Evolutionary conservation across 225 moss, liverwort and hornwort species (phyloP).

Genomic region (Straminergon stramineum): DNA sequence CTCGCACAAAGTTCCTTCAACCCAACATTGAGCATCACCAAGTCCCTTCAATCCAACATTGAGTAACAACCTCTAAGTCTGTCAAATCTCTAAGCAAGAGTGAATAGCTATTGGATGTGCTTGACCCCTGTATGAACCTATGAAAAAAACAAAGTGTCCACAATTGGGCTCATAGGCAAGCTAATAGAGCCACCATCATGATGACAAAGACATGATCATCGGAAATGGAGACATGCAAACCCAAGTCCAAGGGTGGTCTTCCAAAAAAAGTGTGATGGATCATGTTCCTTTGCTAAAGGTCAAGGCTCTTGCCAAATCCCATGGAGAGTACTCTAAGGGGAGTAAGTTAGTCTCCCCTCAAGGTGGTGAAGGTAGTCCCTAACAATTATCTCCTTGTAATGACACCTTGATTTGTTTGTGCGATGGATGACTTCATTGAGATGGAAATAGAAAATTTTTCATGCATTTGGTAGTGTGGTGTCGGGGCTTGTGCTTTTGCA

Average conservation of each 20-base stretch:
- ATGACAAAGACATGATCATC: not conserved
- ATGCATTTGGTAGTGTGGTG: not conserved
- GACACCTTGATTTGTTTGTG: not conserved
- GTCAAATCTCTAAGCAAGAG: not conserved
- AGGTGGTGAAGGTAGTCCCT: not conserved
- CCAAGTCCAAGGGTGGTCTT: not conserved
- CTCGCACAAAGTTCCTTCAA: not conserved
- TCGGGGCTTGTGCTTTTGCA: not conserved
- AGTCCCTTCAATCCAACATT: not conserved
- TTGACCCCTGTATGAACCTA: not conserved
- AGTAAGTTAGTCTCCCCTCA: not conserved
- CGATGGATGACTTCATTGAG: not conserved
- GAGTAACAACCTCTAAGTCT: not conserved
- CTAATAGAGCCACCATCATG: not conserved
- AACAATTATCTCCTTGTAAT: not conserved
- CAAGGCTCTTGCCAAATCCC: fast-evolving
- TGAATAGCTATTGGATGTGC: not conserved
- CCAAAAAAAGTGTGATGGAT: not conserved
- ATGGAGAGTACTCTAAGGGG: not conserved
- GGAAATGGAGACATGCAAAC: not conserved
- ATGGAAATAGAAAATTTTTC: not conserved
- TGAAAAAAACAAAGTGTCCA: not conserved
- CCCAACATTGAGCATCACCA: not conserved
- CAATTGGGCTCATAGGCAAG: fast-evolving
- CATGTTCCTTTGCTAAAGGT: not conserved